A percentile compares a stretch with the other conserved stretches of the same genome.
phyloP scores from a whole-genome alignment of 306 rosid genomes.

The Amphicarpaea edgeworthii region DNA sequence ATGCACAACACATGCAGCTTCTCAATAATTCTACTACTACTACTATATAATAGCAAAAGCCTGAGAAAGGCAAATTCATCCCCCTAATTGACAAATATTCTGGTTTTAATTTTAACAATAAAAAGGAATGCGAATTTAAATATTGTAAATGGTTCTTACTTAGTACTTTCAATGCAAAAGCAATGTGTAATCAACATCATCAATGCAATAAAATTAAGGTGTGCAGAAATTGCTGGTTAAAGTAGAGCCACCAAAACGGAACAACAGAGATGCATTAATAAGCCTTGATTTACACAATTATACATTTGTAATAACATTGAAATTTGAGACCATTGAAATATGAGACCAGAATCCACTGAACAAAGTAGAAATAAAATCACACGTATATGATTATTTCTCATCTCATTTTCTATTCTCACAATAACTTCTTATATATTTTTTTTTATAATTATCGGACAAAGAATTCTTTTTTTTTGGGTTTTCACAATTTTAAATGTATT shows the following conservation, averaged over 20 bases:
- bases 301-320: not conserved
- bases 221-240: constrained; percentile 3
- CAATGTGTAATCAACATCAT: not conserved
- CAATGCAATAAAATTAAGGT: constrained; percentile 29
- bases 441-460: not conserved
- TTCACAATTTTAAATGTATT: not conserved
- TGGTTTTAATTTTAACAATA: constrained; percentile 13
- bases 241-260: not conserved
- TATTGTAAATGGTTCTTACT: not conserved
- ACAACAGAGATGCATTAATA: constrained; percentile 11
- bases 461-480: not conserved
- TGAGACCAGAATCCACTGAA: not conserved
- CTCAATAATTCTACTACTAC: too few relatives aligned
- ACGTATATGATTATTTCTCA: not conserved
- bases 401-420: not conserved
- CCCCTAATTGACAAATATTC: constrained; percentile 38
- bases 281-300: constrained; percentile 5
- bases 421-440: not conserved
- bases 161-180: not conserved
- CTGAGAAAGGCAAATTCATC: constrained; percentile 7
- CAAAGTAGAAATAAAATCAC: not conserved
- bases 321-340: not conserved
- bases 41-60: not conserved
- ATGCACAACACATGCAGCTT: not conserved
- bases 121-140: constrained; percentile 2